phyloP scores from a whole-genome alignment of 2,329 filamentous ascomycete genomes.

The Whalleya microplaca region DNA sequence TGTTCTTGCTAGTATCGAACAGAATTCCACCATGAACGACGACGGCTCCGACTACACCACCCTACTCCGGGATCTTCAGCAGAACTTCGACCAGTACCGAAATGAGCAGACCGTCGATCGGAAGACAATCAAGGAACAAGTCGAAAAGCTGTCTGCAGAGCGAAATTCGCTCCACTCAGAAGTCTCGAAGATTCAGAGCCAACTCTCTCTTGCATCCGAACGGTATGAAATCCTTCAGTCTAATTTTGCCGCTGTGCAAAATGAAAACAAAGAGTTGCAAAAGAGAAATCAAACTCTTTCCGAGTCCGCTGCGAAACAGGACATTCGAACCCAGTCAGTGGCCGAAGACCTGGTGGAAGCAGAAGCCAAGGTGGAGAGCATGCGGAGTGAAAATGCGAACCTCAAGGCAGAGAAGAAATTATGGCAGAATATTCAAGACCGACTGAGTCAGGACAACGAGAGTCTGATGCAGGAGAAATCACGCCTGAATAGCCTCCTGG shows the following conservation, averaged over 20 bases:
- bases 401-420: conserved; percentile 93
- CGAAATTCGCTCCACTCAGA: conserved; percentile 83
- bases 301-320: conserved; percentile 86
- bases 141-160: conserved; percentile 78
- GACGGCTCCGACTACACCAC: conserved; percentile 69
- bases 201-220: conserved; percentile 79
- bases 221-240: conserved; percentile 87
- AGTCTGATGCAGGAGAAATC: conserved; percentile 80
- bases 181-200: conserved; percentile 77
- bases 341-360: conserved; percentile 92
- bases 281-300: conserved; percentile 77
- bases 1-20: conserved; percentile 63
- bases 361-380: conserved; percentile 78
- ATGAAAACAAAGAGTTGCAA: conserved; percentile 83
- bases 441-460: conserved; percentile 87
- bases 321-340: conserved; percentile 86
- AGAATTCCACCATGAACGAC: conserved; percentile 58
- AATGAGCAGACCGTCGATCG: conserved; percentile 83
- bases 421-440: conserved; percentile 90
- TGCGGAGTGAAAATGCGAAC: conserved; percentile 89
- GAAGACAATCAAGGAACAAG: conserved; percentile 80
- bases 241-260: conserved; percentile 83
- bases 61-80: conserved; percentile 83
- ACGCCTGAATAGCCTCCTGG: conserved; percentile 79
- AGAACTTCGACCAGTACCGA: conserved; percentile 86